Percentiles rank a stretch among this genome's conserved stretches.
These are phyloP conservation scores for Aphanomyces stellatus DNA, from an alignment of 352 stramenopile species.

Conservation along the genomic window DNA sequence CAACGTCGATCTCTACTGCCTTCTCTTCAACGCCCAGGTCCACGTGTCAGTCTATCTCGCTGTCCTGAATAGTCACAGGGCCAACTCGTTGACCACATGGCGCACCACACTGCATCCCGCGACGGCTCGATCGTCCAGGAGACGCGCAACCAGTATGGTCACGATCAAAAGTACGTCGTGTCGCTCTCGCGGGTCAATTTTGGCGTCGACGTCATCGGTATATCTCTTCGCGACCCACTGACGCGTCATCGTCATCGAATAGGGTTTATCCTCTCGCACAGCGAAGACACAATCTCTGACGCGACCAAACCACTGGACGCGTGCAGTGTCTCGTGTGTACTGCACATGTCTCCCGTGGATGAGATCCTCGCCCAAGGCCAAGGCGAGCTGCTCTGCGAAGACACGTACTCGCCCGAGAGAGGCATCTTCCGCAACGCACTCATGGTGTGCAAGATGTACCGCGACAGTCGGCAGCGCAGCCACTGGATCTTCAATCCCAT, in stretches of 20 bases:
- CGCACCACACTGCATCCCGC: not conserved
- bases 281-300: constrained; percentile 12
- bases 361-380: not conserved
- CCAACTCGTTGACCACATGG: constrained; percentile 11
- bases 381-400: constrained; percentile 4
- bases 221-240: no score
- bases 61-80: not conserved
- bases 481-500: constrained; percentile 42
- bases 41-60: not conserved
- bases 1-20: constrained; percentile 11
- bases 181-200: not conserved
- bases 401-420: not conserved
- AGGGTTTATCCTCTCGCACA: constrained; percentile 17
- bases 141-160: constrained; percentile 11
- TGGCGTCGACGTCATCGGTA: constrained; percentile 18
- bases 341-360: not conserved
- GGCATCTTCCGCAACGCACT: constrained; percentile 29
- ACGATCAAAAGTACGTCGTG: constrained; percentile 19
- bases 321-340: not conserved
- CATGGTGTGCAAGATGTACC: constrained; percentile 48
- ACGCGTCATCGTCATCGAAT: not conserved
- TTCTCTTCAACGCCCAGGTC: constrained; percentile 18
- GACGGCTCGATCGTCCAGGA: constrained; percentile 15
- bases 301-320: not conserved
- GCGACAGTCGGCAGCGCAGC: constrained; percentile 25